These are phyloP conservation scores for Aspergillus novofumigatus DNA, from an alignment of 2,329 filamentous ascomycete genomes.

Conservation along the genomic window DNA sequence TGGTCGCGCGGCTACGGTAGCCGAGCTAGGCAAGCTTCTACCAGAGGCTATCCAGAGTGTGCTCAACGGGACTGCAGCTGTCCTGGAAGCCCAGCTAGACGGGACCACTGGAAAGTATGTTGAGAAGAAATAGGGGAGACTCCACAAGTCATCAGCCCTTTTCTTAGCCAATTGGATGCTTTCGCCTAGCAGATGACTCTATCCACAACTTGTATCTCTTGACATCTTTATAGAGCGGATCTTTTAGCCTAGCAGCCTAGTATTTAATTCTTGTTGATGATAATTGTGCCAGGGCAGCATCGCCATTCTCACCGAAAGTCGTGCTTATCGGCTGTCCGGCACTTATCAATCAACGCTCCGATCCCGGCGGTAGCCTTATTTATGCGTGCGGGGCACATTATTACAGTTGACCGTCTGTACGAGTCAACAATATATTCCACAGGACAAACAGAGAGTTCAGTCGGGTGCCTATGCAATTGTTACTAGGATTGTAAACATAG, in stretches of 20 bases:
- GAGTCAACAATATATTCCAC: neutral
- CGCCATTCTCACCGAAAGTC: neutral
- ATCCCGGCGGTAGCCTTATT: constrained; percentile 35
- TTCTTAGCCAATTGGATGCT: neutral
- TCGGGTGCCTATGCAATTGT: neutral
- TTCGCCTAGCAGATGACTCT: neutral
- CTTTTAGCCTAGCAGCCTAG: neutral
- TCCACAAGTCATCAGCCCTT: neutral
- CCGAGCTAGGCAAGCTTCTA: constrained; percentile 52
- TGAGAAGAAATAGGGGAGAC: constrained; percentile 11
- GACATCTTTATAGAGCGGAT: neutral
- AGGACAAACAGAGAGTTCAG: neutral
- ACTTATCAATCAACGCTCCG: constrained; percentile 22
- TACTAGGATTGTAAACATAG: neutral
- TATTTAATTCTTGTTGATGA: neutral
- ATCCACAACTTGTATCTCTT: too few relatives aligned
- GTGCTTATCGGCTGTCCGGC: neutral
- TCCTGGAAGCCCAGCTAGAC: constrained; percentile 58
- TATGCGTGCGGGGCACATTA: constrained; percentile 22
- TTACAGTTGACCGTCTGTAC: neutral
- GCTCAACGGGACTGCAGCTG: constrained; percentile 53
- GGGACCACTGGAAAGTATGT: constrained; percentile 53
- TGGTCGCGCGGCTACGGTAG: constrained; percentile 53
- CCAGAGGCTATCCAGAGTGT: constrained; percentile 59
- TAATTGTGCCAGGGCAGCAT: neutral